Base-by-base conservation (phyloP, 2,329 filamentous ascomycete species). In the Colletotrichum spaethianum region DNA sequence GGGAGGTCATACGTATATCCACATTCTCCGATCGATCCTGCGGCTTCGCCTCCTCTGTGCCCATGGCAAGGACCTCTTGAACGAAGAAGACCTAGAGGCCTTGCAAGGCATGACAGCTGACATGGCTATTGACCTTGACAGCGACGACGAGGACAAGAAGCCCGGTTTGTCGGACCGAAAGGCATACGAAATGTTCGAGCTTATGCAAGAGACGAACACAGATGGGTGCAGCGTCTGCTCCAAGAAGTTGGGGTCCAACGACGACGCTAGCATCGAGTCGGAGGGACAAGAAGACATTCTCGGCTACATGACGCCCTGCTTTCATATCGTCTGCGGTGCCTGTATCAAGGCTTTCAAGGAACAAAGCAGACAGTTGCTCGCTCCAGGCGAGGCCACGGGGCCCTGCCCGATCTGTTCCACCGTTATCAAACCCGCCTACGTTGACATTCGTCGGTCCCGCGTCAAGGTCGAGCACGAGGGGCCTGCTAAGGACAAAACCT, bases 61-160 rank as follows among this genome's bases (percentile, higher is more conserved):
- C 1, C 96, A 98, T 79, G 96, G 96, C n/a, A 93, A 93, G 75
- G 96, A 98, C 72, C 88, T 99, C 9, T 87, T 99, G 3, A 94
- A 92, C 68, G 91, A 95, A 44, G 93, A 96, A 26, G 96, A 98
- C 77, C 85, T 97, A 56, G 91, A 93, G 75, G 87, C 93, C 4
- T 90, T 96, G 62, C 93, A 95, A 78, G 96, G 95, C 31, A 88
- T 94, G 81, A 94, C 92, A n/a, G 91, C 91, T 11, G 92, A 94
- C 48, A 94, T 94, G 74, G 94, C 96, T 2, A 97, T 99, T 77
- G 93, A 97, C 76, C 88, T 98, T 28, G 95, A 96, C 73, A 94
- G 94, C 60, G 93, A 95, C 52, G 90, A 92, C 11, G 87, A 88
- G 7, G 83, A 86, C 18, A 85, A 86, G 11, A 86, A 86, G 72